Evolutionary conservation across 2,329 filamentous ascomycete species (phyloP).

Genomic region (Colletotrichum melonis): DNA sequence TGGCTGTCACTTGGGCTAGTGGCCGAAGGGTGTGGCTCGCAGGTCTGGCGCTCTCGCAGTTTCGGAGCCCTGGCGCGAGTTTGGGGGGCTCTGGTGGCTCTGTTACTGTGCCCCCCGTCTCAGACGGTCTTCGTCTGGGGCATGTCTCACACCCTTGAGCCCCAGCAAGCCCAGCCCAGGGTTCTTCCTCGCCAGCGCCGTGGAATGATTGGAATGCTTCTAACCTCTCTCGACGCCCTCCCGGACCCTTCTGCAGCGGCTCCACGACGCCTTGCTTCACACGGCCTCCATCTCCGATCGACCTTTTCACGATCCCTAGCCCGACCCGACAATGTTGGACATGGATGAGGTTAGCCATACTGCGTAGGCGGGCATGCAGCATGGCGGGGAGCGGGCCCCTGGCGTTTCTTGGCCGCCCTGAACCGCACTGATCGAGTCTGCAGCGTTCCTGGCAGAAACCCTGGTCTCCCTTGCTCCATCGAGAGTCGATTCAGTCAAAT

Average conservation of each 20-base stretch:
- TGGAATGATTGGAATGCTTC: conserved; percentile 5
- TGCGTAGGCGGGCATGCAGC: background rate
- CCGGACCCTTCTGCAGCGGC: background rate
- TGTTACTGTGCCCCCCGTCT: conserved; percentile 24
- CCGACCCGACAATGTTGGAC: background rate
- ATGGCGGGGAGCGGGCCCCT: background rate
- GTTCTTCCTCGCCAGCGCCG: background rate
- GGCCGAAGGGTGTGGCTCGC: background rate
- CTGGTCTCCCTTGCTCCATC: conserved; percentile 3
- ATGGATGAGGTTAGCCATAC: background rate
- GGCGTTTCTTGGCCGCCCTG: conserved; percentile 29
- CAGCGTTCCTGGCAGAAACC: conserved; percentile 13
- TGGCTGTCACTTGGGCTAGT: conserved; percentile 8
- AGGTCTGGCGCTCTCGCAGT: conserved; percentile 22
- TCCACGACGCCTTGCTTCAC: conserved; percentile 28
- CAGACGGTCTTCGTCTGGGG: conserved; percentile 44
- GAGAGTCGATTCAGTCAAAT: background rate
- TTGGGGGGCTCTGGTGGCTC: background rate
- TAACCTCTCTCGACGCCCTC: background rate
- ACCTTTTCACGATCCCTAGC: conserved; percentile 17
- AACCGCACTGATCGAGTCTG: conserved; percentile 13
- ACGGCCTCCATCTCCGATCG: conserved; percentile 30
- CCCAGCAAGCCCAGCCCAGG: conserved; percentile 12
- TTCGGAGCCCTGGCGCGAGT: conserved; percentile 27
- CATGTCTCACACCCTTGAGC: conserved; percentile 41